A percentile compares a stretch with the other conserved stretches of the same genome.
Evolutionary conservation across 306 rosid species (phyloP).

Genomic region (Glycine latifolia): DNA sequence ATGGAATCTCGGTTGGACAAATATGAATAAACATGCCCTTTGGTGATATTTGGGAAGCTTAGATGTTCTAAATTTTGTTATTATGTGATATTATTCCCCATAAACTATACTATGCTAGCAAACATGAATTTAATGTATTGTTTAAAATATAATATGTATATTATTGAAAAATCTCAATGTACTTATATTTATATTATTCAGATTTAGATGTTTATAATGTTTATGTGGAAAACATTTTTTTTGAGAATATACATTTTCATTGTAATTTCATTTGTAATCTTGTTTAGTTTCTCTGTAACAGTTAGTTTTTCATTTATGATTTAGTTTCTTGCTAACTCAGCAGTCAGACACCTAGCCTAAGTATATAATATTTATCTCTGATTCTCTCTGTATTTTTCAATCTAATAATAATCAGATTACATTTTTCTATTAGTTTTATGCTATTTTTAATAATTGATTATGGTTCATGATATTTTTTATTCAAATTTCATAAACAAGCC

Average conservation of each 20-base stretch:
- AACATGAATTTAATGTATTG: neutral
- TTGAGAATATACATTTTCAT: neutral
- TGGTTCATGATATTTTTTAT: neutral
- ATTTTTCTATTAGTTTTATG: neutral
- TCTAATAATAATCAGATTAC: neutral
- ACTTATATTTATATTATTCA: neutral
- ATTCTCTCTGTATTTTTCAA: neutral
- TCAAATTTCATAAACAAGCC: neutral
- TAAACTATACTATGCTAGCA: neutral
- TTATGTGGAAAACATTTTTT: neutral
- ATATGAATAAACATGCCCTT: neutral
- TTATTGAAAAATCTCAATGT: neutral
- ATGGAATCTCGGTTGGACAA: neutral
- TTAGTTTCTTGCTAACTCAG: neutral
- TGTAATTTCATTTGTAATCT: neutral
- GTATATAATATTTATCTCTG: neutral
- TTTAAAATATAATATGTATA: neutral
- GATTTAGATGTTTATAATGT: neutral
- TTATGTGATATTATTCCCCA: neutral
- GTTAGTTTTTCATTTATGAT: neutral
- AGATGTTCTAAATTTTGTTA: neutral
- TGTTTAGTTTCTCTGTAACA: neutral
- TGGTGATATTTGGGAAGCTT: conserved; percentile 1
- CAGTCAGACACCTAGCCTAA: neutral
- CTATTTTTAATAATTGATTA: neutral